Conservation (phyloP, 345 rosid genomes). For the Salix suchowensis region DNA sequence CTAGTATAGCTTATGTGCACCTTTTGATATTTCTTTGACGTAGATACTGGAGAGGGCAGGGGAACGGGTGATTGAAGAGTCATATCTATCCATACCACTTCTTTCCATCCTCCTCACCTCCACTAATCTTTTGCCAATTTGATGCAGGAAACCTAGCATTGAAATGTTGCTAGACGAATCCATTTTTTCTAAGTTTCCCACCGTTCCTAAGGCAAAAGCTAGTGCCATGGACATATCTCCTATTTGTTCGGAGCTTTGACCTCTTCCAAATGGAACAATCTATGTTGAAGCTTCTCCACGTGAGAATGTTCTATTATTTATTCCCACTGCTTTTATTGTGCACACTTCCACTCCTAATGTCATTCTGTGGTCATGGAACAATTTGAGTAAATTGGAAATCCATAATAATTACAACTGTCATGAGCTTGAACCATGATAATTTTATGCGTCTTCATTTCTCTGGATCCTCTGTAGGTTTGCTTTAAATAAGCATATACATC, state of each 20-base stretch:
- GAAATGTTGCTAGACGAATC: slow-evolving; percentile 51
- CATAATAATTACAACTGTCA: slow-evolving; percentile 2
- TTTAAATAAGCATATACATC: slow-evolving; percentile 51
- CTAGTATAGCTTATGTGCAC: slow-evolving; percentile 63
- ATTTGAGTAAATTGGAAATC: slow-evolving; percentile 8
- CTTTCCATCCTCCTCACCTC: too few relatives aligned
- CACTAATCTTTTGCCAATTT: slow-evolving; percentile 49
- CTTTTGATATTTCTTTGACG: slow-evolving; percentile 70
- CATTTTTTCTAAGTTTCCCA: slow-evolving; percentile 46
- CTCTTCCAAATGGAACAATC: slow-evolving; percentile 52
- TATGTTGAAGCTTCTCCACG: slow-evolving; percentile 38
- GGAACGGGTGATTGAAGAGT: background rate
- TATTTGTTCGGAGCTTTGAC: slow-evolving; percentile 36
- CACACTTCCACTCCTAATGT: slow-evolving; percentile 9
- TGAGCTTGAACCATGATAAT: slow-evolving; percentile 5
- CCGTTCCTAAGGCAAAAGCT: slow-evolving; percentile 76
- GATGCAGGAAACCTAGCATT: slow-evolving; percentile 55
- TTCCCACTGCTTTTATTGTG: slow-evolving; percentile 25
- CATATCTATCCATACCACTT: too few relatives aligned
- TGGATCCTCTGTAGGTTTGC: slow-evolving; percentile 47
- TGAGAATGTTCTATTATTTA: slow-evolving; percentile 29
- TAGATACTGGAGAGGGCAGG: slow-evolving; percentile 61
- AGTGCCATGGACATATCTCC: slow-evolving; percentile 64
- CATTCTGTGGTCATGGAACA: slow-evolving; percentile 36
- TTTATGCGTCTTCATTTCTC: slow-evolving; percentile 30